Base-by-base conservation (phyloP, 768 basidiomycete genomes). In the Imleria badia region DNA sequence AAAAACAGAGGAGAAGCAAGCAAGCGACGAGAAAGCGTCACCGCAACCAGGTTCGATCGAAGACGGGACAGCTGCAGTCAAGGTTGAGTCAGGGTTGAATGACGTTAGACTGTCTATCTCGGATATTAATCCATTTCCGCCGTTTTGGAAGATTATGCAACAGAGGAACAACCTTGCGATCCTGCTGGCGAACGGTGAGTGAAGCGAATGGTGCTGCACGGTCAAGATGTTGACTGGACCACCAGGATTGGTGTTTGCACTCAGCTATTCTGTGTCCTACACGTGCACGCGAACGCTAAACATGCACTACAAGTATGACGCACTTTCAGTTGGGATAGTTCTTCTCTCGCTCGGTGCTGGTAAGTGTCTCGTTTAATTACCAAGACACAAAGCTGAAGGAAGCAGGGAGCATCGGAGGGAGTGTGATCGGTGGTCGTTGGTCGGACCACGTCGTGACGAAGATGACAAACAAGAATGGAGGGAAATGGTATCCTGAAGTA, bases 71-170 rank as follows among this genome's bases (percentile, higher is more conserved):
- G 30, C n/a, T 46, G 14, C 43, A 50, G 57, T 36, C 63, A 59
- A 49, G 31, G 51, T 47, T 11, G 60, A 56, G 17, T 38, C 58
- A 35, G 49, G 33, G 20, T 22, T 64, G 12, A 65, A 49, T 22
- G 68, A 74, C 26, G 64, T 88, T 42, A 81, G 76, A 56, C 70
- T 90, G 34, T 80, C 85, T 8, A 58, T 91, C 5, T 77, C 68
- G 53, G 91, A 93, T 60, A 76, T 93, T n/a, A 91, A 91, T 64
- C 89, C 90, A 1, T 64, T 89, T 45, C 78, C 76, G 44, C 87
- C 88, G 1, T 78, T 92, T 45, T 67, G 72, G 48, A 65, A 75
- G 30, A 80, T 91, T 23, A 57, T 92, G 22, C 75, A 77, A 15
- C 76, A 83, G 36, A 76, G 71, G 46, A 88, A 91, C 60, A 97